Evolutionary conservation across 495 filamentous ascomycete species (phyloP).

Genomic region (Podospora comata): DNA sequence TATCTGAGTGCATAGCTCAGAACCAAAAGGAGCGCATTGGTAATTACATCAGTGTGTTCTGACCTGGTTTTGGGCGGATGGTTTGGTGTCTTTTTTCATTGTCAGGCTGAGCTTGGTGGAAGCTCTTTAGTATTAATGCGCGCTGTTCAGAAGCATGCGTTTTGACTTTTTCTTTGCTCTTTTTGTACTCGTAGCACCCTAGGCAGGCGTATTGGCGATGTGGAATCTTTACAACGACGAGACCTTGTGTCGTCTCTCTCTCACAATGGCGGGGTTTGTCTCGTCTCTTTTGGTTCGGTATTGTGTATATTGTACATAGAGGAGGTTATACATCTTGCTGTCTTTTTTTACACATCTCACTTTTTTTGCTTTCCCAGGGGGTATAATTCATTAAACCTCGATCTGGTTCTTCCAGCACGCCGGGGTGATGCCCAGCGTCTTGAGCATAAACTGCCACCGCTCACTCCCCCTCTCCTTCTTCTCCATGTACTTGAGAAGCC

Average conservation of each 20-base stretch:
- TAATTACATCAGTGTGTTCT: constrained; percentile 97
- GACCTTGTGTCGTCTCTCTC: not conserved
- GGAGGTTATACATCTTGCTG: constrained; percentile 25
- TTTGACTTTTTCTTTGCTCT: constrained; percentile 8
- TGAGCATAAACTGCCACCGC: constrained; percentile 79
- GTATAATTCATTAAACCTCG: constrained; percentile 51
- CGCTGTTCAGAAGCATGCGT: constrained; percentile 17
- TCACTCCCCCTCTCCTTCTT: constrained; percentile 85
- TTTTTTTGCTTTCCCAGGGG: not conserved
- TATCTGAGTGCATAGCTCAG: constrained; percentile 98
- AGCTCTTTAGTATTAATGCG: constrained; percentile 33
- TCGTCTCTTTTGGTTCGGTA: constrained; percentile 24
- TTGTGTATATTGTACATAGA: constrained; percentile 33
- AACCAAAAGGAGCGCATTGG: constrained; percentile 98
- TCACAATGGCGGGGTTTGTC: not conserved
- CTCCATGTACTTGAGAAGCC: constrained; percentile 78
- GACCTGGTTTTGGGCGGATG: constrained; percentile 13
- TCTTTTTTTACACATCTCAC: constrained; percentile 6
- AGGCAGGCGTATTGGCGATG: constrained; percentile 28
- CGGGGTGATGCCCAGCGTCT: constrained; percentile 79
- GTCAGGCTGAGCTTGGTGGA: constrained; percentile 13
- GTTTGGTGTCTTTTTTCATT: not conserved
- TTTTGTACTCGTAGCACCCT: not conserved
- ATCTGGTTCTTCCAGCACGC: constrained; percentile 86
- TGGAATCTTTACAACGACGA: not conserved